Conservation (phyloP, 805 yeast genomes). For the Nakazawaea pomicola region DNA sequence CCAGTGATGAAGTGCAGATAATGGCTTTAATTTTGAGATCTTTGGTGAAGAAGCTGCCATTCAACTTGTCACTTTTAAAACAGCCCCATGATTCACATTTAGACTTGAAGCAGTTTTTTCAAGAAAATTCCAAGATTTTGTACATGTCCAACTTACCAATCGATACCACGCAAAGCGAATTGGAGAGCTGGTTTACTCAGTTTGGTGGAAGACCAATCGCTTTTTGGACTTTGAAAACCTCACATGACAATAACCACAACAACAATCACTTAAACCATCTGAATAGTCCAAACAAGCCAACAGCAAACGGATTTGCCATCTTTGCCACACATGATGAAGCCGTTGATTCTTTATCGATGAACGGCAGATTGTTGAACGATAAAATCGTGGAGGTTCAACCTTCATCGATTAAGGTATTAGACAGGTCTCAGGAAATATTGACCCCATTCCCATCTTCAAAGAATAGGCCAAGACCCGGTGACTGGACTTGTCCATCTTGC, state of each 20-base stretch:
- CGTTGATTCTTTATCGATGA: constrained; percentile 67
- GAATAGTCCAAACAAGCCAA: constrained; percentile 37
- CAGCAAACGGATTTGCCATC: constrained; percentile 76
- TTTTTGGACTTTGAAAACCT: constrained; percentile 72
- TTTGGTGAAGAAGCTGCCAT: constrained; percentile 42
- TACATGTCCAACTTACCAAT: constrained; percentile 75
- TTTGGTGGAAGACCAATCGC: constrained; percentile 84
- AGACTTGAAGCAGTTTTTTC: constrained; percentile 61
- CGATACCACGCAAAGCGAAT: constrained; percentile 86
- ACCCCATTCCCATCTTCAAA: constrained; percentile 80
- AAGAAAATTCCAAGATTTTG: constrained; percentile 73
- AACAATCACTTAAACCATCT: constrained; percentile 8
- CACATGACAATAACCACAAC: constrained; percentile 12
- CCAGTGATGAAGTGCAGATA: constrained; percentile 41
- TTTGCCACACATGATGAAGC: constrained; percentile 87
- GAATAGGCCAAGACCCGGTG: constrained; percentile 93
- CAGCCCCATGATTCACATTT: constrained; percentile 74
- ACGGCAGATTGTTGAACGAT: constrained; percentile 71
- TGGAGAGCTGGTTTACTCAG: constrained; percentile 88
- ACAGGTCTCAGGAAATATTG: constrained; percentile 74
- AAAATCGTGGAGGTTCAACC: constrained; percentile 82
- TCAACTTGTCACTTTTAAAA: constrained; percentile 51
- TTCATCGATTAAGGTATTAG: constrained; percentile 71
- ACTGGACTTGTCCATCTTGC: constrained; percentile 97
- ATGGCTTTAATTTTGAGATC: constrained; percentile 39